A percentile compares a stretch with the other conserved stretches of the same genome.
phyloP scores from a whole-genome alignment of 129 eudicot species.

The Pittosporum tobira region DNA sequence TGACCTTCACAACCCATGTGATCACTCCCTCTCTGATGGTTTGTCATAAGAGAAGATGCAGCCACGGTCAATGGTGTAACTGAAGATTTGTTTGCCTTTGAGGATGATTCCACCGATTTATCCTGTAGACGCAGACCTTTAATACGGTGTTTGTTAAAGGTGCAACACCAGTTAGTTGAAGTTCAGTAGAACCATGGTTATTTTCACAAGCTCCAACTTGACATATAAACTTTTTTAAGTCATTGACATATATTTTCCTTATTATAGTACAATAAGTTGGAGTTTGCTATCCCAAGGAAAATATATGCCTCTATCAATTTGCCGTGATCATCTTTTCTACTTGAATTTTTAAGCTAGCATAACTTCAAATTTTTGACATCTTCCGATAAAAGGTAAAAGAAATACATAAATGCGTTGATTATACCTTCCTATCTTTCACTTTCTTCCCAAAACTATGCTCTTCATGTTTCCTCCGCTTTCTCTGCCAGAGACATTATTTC shows the following conservation, averaged over 20 bases:
- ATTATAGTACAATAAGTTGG: neutral
- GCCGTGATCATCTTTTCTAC: neutral
- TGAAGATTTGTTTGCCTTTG: conserved; percentile 45
- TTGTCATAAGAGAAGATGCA: conserved; percentile 44
- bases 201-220: too few relatives aligned
- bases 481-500: conserved; percentile 38
- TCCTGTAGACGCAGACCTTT: conserved; percentile 44
- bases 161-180: neutral
- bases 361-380: neutral
- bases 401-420: conserved; percentile 5
- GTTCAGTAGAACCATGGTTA: neutral
- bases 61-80: conserved; percentile 39
- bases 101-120: conserved; percentile 41
- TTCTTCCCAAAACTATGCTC: conserved; percentile 55
- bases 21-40: conserved; percentile 39
- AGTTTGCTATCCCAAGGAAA: neutral
- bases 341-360: neutral
- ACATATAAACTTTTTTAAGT: too few relatives aligned
- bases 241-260: too few relatives aligned
- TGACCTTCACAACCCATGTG: conserved; percentile 48
- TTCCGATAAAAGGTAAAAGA: conserved; percentile 2
- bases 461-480: conserved; percentile 80
- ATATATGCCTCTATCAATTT: neutral
- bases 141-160: conserved; percentile 11
- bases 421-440: conserved; percentile 71